These are phyloP conservation scores for Solidago caesia DNA, from an alignment of 129 eudicot species.

Conservation along the genomic window DNA sequence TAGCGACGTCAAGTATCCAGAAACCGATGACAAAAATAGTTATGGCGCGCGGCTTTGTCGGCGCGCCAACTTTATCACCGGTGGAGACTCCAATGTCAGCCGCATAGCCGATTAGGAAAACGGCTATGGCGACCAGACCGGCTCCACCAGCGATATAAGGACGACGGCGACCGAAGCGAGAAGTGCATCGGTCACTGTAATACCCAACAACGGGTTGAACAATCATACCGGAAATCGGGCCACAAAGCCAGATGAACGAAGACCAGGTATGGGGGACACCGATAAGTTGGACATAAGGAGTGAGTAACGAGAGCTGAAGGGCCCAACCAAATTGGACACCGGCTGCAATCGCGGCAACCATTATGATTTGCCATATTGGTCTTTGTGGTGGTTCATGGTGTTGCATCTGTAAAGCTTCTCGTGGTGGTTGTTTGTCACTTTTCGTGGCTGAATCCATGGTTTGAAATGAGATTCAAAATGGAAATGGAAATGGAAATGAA, in stretches of 20 bases:
- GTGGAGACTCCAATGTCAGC: conserved; percentile 67
- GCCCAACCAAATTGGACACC: conserved; percentile 24
- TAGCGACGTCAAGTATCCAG: conserved; percentile 84
- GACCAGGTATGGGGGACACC: conserved; percentile 18
- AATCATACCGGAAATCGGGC: conserved; percentile 15
- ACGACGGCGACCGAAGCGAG: conserved; percentile 20
- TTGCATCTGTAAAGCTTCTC: conserved; percentile 2
- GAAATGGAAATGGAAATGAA: background rate
- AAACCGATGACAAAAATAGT: conserved; percentile 71
- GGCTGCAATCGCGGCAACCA: conserved; percentile 19
- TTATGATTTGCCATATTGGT: conserved; percentile 17
- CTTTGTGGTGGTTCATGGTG: conserved; percentile 23
- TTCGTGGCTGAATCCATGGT: background rate
- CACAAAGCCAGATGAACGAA: conserved; percentile 12
- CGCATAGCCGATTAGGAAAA: conserved; percentile 14
- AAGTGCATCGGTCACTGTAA: conserved; percentile 19
- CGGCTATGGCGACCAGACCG: conserved; percentile 10
- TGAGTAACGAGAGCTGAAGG: conserved; percentile 11
- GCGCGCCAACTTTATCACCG: conserved; percentile 47
- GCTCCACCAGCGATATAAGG: conserved; percentile 9
- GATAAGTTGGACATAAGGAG: conserved; percentile 18
- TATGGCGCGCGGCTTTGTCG: conserved; percentile 53
- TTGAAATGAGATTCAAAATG: background rate
- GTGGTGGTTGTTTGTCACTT: background rate
- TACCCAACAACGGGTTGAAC: conserved; percentile 17